These are phyloP conservation scores for Sphaerulina vaccinii DNA, from an alignment of 2,329 filamentous ascomycete genomes.

Conservation along the genomic window DNA sequence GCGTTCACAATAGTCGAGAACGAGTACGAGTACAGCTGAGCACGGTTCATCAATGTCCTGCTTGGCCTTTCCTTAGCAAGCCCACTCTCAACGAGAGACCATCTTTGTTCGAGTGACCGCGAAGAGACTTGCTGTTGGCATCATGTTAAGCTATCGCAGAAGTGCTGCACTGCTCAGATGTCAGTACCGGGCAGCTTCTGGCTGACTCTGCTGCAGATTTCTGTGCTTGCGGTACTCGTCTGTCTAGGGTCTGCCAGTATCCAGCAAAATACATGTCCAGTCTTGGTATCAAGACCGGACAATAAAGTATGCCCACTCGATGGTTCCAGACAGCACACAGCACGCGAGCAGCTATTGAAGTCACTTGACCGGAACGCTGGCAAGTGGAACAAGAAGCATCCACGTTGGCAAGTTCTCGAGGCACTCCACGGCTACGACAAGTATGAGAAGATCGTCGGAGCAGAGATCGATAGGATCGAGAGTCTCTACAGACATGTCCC, in stretches of 20 bases:
- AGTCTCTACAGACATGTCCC: slow-evolving; percentile 22
- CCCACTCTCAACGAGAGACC: not conserved
- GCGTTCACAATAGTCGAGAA: not conserved
- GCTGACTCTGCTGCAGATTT: slow-evolving; percentile 3
- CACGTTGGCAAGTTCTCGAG: slow-evolving; percentile 77
- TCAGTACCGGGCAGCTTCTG: not conserved
- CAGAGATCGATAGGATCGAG: slow-evolving; percentile 21
- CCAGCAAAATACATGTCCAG: not conserved
- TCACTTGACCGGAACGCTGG: slow-evolving; percentile 14
- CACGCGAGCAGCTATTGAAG: slow-evolving; percentile 13
- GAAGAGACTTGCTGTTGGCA: not conserved
- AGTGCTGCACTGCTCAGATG: not conserved
- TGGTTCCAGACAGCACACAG: slow-evolving; percentile 4
- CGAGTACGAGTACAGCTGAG: not conserved
- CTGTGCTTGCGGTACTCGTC: slow-evolving; percentile 2
- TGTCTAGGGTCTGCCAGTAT: not conserved
- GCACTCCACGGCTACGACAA: slow-evolving; percentile 70
- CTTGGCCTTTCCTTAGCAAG: slow-evolving; percentile 9
- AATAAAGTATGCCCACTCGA: not conserved
- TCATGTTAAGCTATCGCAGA: not conserved
- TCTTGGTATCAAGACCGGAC: not conserved
- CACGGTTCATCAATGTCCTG: slow-evolving; percentile 8
- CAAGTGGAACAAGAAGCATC: slow-evolving; percentile 35
- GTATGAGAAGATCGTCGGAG: slow-evolving; percentile 18
- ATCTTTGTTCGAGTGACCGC: too few species aligned